These are phyloP conservation scores for Malus hybrid DNA, from an alignment of 331 rosid species.

Conservation along the genomic window DNA sequence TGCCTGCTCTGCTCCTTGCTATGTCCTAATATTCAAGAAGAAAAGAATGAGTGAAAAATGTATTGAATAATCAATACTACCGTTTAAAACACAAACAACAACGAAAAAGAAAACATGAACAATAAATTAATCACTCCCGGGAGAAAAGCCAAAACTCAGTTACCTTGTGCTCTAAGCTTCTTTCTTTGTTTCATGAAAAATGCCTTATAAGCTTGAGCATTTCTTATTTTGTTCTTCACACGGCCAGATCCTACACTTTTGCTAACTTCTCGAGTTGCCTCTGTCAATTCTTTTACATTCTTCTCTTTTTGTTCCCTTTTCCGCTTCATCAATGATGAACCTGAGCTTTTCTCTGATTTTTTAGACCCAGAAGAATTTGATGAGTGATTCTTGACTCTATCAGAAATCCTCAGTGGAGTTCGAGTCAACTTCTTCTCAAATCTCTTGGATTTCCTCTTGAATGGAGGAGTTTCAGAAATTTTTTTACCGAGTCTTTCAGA, in stretches of 20 bases:
- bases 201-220: conserved; percentile 39
- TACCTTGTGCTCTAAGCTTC: conserved; percentile 30
- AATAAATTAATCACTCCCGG: background rate
- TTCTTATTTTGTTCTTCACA: conserved; percentile 28
- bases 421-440: conserved; percentile 34
- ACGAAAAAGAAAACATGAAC: background rate
- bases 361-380: conserved; percentile 37
- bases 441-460: conserved; percentile 29
- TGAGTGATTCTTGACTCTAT: conserved; percentile 35
- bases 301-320: conserved; percentile 41
- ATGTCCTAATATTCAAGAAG: conserved; percentile 30
- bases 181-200: conserved; percentile 21
- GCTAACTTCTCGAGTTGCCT: conserved; percentile 32
- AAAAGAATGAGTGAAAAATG: background rate
- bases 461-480: conserved; percentile 17
- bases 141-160: conserved; percentile 4
- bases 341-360: conserved; percentile 29
- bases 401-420: conserved; percentile 60
- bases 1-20: conserved; percentile 17
- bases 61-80: background rate
- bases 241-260: conserved; percentile 17
- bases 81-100: background rate
- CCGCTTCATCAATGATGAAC: conserved; percentile 27
- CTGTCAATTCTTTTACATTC: conserved; percentile 37
- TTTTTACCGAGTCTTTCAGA: conserved; percentile 29